phyloP scores from a whole-genome alignment of 2,329 filamentous ascomycete genomes.

The Fusarium ambrosium region DNA sequence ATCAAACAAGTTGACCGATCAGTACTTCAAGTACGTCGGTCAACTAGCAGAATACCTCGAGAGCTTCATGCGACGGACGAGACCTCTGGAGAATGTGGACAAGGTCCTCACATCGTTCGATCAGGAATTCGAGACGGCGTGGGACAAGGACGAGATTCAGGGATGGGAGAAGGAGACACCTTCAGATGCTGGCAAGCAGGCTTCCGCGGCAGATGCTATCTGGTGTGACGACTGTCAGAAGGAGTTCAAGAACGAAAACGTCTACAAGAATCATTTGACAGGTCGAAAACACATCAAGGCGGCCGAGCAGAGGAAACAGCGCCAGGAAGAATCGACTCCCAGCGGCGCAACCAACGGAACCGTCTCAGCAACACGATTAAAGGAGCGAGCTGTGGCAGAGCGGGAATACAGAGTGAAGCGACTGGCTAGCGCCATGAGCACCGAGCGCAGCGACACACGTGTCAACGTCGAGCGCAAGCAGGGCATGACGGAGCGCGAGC shows the following conservation, averaged over 20 bases:
- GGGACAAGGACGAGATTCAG: slow-evolving; percentile 82
- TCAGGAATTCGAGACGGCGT: slow-evolving; percentile 84
- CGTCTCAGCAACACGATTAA: slow-evolving; percentile 70
- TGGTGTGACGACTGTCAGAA: slow-evolving; percentile 96
- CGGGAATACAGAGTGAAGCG: slow-evolving; percentile 87
- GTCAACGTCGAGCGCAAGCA: slow-evolving; percentile 97
- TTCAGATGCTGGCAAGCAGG: slow-evolving; percentile 45
- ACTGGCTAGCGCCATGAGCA: slow-evolving; percentile 85
- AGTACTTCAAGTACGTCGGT: slow-evolving; percentile 91
- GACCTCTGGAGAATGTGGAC: slow-evolving; percentile 88
- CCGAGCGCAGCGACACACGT: slow-evolving; percentile 88
- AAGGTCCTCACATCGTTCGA: slow-evolving; percentile 83
- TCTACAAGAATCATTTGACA: slow-evolving; percentile 88
- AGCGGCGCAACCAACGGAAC: slow-evolving; percentile 46
- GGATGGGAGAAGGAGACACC: slow-evolving; percentile 78
- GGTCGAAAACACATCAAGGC: slow-evolving; percentile 95
- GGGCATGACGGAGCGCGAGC: slow-evolving; percentile 96
- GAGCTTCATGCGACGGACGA: slow-evolving; percentile 85
- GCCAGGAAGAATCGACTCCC: slow-evolving; percentile 56
- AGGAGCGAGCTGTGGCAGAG: slow-evolving; percentile 91
- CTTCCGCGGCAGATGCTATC: slow-evolving; percentile 71
- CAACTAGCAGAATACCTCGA: slow-evolving; percentile 87
- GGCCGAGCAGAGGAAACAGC: slow-evolving; percentile 73
- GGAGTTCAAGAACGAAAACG: slow-evolving; percentile 95
- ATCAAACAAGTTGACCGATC: slow-evolving; percentile 88